Conservation (phyloP, 352 stramenopile genomes). For the Globisporangium cylindrosporum region DNA sequence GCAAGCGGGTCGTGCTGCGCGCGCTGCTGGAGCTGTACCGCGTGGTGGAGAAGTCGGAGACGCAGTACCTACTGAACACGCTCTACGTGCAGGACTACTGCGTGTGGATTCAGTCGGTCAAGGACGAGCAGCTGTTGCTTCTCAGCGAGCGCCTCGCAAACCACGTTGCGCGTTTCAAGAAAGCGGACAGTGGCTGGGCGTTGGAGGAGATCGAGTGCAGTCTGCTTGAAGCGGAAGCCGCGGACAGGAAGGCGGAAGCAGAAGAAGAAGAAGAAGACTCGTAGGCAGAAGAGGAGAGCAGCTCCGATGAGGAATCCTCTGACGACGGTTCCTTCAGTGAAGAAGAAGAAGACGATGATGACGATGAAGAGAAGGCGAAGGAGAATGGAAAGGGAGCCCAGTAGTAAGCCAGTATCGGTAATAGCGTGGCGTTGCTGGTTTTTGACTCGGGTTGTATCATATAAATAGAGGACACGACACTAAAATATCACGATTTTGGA, state of each 20-base stretch:
- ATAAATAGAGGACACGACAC: conserved; percentile 14
- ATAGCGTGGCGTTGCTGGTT: neutral
- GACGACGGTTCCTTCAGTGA: conserved; percentile 24
- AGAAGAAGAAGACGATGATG: conserved; percentile 23
- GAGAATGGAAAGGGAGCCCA: neutral
- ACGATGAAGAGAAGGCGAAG: conserved; percentile 23
- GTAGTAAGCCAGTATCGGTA: neutral
- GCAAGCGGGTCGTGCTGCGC: conserved; percentile 88
- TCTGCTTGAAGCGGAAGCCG: conserved; percentile 36
- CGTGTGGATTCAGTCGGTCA: conserved; percentile 77
- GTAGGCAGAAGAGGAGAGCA: conserved; percentile 14
- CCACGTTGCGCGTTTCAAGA: conserved; percentile 42
- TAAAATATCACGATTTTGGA: conserved; percentile 6
- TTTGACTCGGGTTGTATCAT: conserved; percentile 9
- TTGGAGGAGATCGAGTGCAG: conserved; percentile 72
- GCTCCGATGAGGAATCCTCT: conserved; percentile 14
- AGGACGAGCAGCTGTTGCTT: conserved; percentile 39
- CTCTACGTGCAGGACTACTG: conserved; percentile 95
- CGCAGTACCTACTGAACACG: conserved; percentile 95
- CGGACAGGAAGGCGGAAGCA: conserved; percentile 13
- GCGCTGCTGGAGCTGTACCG: conserved; percentile 89
- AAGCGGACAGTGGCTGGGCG: conserved; percentile 71
- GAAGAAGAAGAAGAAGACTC: neutral
- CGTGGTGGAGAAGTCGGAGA: conserved; percentile 94
- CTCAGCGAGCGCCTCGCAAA: conserved; percentile 35